Base-by-base conservation (phyloP, 2,329 filamentous ascomycete species). In the Tolypocladium album region DNA sequence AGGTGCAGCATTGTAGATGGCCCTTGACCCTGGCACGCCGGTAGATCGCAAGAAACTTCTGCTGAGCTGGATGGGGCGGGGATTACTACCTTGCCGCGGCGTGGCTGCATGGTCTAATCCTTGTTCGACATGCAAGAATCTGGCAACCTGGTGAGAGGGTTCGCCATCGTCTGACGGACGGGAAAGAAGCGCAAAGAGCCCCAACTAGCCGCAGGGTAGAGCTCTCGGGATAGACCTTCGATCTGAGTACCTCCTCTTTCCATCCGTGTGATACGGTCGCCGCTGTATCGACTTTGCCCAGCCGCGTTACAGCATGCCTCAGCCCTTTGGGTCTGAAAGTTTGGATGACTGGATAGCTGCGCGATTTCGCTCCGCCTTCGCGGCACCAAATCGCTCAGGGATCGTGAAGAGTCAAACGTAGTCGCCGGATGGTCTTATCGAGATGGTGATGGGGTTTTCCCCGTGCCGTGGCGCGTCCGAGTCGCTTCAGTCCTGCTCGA, bases 91-190 rank as follows among this genome's bases (percentile, higher is more conserved):
- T 55, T 34, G 27, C 38, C 42, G 42, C 52, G 45, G 53, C 39
- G 55, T 60, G 58, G 60, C 60, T 58, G 59, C 61, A 59, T 57
- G 59, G 38, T 24, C 22, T 40, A 27, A 20, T 58, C 61, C 43
- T 43, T 62, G 56, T 60, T 52, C 24, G 58, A 31, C 40, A 58
- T 61, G 60, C 58, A 60, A 50, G 52, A 36, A 59, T 58, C 50
- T 59, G 55, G 34, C 57, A 59, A 57, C 61, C 58, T 55, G 11
- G 4, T 15, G 11, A 22, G 11, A 8, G 31, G 20, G 11, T n/a
- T 9, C 20, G 31, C 12, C 50, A 22, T 55, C 5, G 50, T 38
- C 31, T 34, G 20, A 11, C 20, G 20, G 50, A 36, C 20, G 50
- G 31, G 17, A 11, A 31, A 36, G 50, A 36, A 38, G 50, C 31